These are phyloP conservation scores for Phytophthora ramorum DNA, from an alignment of 352 stramenopile species.

Conservation along the genomic window DNA sequence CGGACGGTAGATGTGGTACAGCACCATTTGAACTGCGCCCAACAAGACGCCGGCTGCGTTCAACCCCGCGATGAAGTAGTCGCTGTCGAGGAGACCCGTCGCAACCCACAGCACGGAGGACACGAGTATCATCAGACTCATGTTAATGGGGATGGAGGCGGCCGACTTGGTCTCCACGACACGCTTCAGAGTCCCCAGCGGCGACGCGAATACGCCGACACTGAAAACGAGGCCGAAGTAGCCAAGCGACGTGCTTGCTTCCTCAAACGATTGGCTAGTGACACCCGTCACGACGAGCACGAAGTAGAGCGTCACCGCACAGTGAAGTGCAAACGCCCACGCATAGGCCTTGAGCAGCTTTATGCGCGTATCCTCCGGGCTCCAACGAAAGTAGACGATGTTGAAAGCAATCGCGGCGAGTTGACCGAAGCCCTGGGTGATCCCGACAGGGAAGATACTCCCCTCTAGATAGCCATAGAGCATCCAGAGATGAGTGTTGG, in stretches of 20 bases:
- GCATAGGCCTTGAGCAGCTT: constrained; percentile 10
- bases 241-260: constrained; percentile 16
- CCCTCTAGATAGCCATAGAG: constrained; percentile 28
- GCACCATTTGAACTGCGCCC: constrained; percentile 43
- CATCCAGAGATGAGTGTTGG: constrained; percentile 31
- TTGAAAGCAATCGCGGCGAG: constrained; percentile 21
- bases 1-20: constrained; percentile 56
- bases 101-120: constrained; percentile 58
- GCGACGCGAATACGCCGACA: constrained; percentile 59
- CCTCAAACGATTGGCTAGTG: constrained; percentile 23
- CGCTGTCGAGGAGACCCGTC: constrained; percentile 46
- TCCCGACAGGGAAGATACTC: constrained; percentile 30
- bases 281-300: constrained; percentile 36
- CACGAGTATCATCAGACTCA: constrained; percentile 54
- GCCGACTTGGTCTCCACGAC: constrained; percentile 52
- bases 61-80: constrained; percentile 51
- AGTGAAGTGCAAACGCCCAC: constrained; percentile 7
- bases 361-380: constrained; percentile 5
- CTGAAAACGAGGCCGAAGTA: constrained; percentile 29
- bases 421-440: constrained; percentile 24
- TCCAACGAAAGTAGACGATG: constrained; percentile 29
- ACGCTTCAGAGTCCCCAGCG: constrained; percentile 46
- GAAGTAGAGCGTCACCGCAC: constrained; percentile 37
- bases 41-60: constrained; percentile 46
- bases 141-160: constrained; percentile 53